Conservation (phyloP, 1,284 basidiomycete genomes). For the Trametes hirsuta region DNA sequence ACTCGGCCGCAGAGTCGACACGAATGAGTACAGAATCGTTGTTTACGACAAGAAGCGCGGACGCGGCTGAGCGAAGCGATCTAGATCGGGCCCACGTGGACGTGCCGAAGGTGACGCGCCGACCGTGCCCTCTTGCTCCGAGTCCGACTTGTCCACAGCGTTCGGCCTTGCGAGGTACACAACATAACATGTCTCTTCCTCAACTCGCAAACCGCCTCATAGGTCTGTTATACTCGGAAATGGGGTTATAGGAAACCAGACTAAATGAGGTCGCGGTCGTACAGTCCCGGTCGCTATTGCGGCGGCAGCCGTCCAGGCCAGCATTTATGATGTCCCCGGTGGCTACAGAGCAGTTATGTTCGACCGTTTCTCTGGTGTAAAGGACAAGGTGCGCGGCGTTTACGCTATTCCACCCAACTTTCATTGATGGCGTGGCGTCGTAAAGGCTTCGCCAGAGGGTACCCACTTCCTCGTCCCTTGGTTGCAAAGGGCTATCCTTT, state of each 20-base stretch:
- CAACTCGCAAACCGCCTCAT: slow-evolving; percentile 42
- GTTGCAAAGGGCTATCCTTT: slow-evolving; percentile 94
- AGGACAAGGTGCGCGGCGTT: slow-evolving; percentile 59
- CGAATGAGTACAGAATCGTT: no score
- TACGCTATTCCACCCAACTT: background rate
- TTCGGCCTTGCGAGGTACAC: background rate
- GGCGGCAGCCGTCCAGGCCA: slow-evolving; percentile 68
- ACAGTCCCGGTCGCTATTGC: slow-evolving; percentile 80
- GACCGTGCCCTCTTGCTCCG: slow-evolving; percentile 9
- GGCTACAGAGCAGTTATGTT: slow-evolving; percentile 98
- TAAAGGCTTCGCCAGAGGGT: slow-evolving; percentile 83
- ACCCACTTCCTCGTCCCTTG: slow-evolving; percentile 97
- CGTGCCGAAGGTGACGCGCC: slow-evolving; percentile 27
- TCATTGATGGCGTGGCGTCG: background rate
- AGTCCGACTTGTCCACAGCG: background rate
- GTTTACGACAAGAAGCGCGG: no score
- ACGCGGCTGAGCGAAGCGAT: background rate
- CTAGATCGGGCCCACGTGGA: slow-evolving; percentile 17
- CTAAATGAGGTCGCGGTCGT: background rate
- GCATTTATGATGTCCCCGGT: slow-evolving; percentile 92
- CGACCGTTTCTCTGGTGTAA: slow-evolving; percentile 95
- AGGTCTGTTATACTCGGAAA: slow-evolving; percentile 15
- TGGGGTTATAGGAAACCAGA: background rate
- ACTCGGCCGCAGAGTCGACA: background rate
- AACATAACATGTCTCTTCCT: slow-evolving; percentile 38